Base-by-base conservation (phyloP, 1,139 yeast genomes). In the Hyphopichia khmerensis region DNA sequence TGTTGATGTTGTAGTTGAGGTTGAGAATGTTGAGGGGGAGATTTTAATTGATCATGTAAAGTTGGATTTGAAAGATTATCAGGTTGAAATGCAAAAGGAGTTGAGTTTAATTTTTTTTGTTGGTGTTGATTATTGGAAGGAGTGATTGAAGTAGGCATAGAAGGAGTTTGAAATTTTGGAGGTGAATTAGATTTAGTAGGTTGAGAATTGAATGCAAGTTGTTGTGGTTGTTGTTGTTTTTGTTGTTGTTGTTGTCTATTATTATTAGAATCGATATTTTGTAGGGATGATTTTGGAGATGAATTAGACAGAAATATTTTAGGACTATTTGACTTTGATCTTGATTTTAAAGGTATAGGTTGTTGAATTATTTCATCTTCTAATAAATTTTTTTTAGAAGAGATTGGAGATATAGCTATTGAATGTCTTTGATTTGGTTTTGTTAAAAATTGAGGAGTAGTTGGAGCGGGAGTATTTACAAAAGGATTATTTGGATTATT, bases 351-450 rank as follows among this genome's bases (percentile, higher is more conserved):
- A 26, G 29, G 29, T 26, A 26, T 9, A 8, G 29, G 29, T 26
- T 26, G 29, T 26, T 26, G 29, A 16, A 27, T 32, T 29, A 37
- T 21, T 17, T 33, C 36, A 16, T 33, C 35, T 11, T 39, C 36
- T 11, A 26, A n/a, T 14, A 33, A 18, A 17, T 40, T 33, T 31
- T 16, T 17, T 35, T 40, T 39, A 7, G 46, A 40, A 26, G 42
- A 39, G 7, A 39, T 40, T 4, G 55, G 51, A 5, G 53, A 49
- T 16, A 48, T 43, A 13, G 55, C 55, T 17, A 50, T 50, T 2
- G 53, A 49, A 36, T 50, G 53, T 32, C 53, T 44, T 38, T 50
- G 55, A 31, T 42, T 42, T 21, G 50, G 50, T 34, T 41, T 40
- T 3, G 39, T 24, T 14, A 36, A 23, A 16, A 36, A 29, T 19